These are phyloP conservation scores for Aquilaria yunnanensis DNA, from an alignment of 345 rosid genomes.

Conservation along the genomic window DNA sequence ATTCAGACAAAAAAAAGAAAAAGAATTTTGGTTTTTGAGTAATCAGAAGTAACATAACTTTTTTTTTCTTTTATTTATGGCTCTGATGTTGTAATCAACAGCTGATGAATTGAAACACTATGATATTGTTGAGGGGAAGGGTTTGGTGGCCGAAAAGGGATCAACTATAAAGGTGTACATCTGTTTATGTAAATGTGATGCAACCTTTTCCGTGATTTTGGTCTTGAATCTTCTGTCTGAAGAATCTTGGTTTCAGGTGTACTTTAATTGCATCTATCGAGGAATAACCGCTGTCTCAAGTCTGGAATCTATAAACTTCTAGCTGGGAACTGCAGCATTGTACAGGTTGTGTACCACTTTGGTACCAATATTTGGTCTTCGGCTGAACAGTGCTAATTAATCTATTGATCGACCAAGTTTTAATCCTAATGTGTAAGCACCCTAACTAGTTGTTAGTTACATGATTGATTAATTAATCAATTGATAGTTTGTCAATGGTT, in stretches of 20 bases:
- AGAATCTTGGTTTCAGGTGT: slow-evolving; percentile 41
- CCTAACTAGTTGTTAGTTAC: no score
- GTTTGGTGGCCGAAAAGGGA: slow-evolving; percentile 68
- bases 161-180: slow-evolving; percentile 57
- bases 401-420: no score
- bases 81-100: slow-evolving; percentile 22
- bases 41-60: no score
- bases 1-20: no score
- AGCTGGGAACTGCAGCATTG: slow-evolving; percentile 83
- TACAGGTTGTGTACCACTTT: slow-evolving; percentile 44
- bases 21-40: no score
- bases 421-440: no score
- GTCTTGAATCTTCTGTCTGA: background rate
- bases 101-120: slow-evolving; percentile 82
- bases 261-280: slow-evolving; percentile 73
- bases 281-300: slow-evolving; percentile 78
- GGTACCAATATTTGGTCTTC: no score
- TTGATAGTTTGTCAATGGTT: no score
- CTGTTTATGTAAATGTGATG: no score
- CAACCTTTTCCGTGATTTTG: background rate
- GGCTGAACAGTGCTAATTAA: no score
- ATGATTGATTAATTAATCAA: no score
- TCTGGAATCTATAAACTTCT: slow-evolving; percentile 85
- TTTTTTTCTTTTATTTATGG: background rate
- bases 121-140: slow-evolving; percentile 80